Evolutionary conservation across 140 eudicot species (phyloP), one percentile per base, ranked within the genome.

Genomic region (Ambrosia hybrid): DNA sequence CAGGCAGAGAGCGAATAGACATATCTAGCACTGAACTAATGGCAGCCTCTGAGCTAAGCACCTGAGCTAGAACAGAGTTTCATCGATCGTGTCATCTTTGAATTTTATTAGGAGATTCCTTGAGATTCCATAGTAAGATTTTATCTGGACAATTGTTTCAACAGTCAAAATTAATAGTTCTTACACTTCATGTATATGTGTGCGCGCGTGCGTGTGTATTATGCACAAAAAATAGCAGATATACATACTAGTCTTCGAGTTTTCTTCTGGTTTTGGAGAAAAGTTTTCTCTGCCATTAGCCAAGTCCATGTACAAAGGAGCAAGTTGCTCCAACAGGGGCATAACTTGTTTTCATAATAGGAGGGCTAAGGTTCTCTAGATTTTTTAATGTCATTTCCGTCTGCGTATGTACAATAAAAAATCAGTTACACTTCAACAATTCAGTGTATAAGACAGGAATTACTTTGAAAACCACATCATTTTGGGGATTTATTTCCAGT

Each of bases 321-420:
- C 90, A 73, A 90, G 96, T 70, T 94, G 99, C 79, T 94, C 99
- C 37, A 94, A 77, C 57, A 94, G 79, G 51, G 99, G 99, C 71
- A 88, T 87, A 65, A 88, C 87, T 81, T 94, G 99, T 87, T 90
- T 94, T n/a, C 90, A 94, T 83, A 21, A 90, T 70, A 3, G 90
- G 78, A 43, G 99, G 97, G 78, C 98, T 86, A 61, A 94, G 83
- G 82, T 83, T 94, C 78, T 86, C 96, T 66, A 94, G 59, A 65
- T 86, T 91, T 79, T 90, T 94, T 78, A 85, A 51, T n/a, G 99
- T 94, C 97, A 90, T 88, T 84, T 94, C 99, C 9, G 97, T 97
- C 99, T 90, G 83, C 69, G 67, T 13, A 72, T 68, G 11, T 60
- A 53, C 12, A 45, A 8, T 49, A 4, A 21, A 1, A 48, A 48